A percentile compares a stretch with the other conserved stretches of the same genome.
Conservation (phyloP, 2,329 filamentous ascomycete species). For the Xylariaceae sp. region DNA sequence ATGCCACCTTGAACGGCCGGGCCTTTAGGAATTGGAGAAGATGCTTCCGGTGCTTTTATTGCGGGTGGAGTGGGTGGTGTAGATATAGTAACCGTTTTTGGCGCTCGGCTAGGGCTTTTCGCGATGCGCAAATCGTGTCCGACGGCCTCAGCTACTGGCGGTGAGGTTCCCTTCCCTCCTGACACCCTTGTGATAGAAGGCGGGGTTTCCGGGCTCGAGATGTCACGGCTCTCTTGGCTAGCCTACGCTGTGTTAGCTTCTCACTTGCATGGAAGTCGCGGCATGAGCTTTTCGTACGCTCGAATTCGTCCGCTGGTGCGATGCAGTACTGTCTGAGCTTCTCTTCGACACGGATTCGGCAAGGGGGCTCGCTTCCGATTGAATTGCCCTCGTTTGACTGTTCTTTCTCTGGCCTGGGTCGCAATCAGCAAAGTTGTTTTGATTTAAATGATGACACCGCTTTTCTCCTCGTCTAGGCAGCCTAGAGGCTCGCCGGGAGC, state of each 20-base stretch:
- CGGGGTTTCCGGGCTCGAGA: conserved; percentile 9
- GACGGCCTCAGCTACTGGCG: conserved; percentile 10
- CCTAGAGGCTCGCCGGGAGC: conserved; percentile 13
- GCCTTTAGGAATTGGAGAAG: conserved; percentile 14
- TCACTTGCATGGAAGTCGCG: not conserved
- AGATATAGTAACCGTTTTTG: conserved; percentile 10
- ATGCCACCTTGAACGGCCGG: conserved; percentile 3
- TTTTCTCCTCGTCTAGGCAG: conserved; percentile 14
- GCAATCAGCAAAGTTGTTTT: conserved; percentile 13
- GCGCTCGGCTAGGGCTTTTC: conserved; percentile 6
- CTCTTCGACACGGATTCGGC: conserved; percentile 8
- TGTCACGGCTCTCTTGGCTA: conserved; percentile 22
- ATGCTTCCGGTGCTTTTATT: conserved; percentile 4
- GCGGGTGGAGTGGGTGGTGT: conserved; percentile 4
- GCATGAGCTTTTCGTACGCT: conserved; percentile 16
- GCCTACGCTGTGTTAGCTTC: conserved; percentile 13
- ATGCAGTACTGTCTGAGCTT: conserved; percentile 5
- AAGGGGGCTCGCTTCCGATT: conserved; percentile 7
- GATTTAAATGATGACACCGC: conserved; percentile 8
- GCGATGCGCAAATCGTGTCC: not conserved
- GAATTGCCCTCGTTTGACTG: conserved; percentile 8
- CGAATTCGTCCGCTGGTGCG: conserved; percentile 10
- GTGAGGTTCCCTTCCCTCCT: conserved; percentile 4
- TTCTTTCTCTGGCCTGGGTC: conserved; percentile 15
- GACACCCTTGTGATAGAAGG: conserved; percentile 4